Conservation (phyloP, 176 grass and related monocot genomes). For the Rhynchospora tenuis region DNA sequence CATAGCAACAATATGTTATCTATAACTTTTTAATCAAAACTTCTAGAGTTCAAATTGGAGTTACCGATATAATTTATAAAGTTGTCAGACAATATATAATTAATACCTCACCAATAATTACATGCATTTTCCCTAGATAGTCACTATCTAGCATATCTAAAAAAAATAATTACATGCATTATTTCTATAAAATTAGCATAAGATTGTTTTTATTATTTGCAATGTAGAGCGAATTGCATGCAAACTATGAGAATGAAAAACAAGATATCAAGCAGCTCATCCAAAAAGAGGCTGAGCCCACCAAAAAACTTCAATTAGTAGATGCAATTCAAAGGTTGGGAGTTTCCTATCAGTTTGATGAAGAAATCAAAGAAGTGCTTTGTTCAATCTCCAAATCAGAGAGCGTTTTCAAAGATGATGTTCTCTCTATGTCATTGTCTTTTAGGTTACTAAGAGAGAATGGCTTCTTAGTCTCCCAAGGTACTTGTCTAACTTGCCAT, state of each 20-base stretch:
- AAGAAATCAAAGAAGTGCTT: slow-evolving; percentile 29
- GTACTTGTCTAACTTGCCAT: slow-evolving; percentile 1
- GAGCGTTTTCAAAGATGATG: not conserved
- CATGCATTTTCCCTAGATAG: no score
- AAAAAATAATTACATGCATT: no score
- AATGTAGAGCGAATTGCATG: not conserved
- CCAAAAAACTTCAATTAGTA: slow-evolving; percentile 22
- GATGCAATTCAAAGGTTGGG: slow-evolving; percentile 40
- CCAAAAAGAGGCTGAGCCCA: not conserved
- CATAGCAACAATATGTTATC: no score
- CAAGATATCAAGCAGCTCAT: slow-evolving; percentile 13
- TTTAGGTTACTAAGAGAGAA: slow-evolving; percentile 48
- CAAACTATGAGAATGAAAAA: slow-evolving; percentile 22
- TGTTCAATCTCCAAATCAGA: slow-evolving; percentile 3
- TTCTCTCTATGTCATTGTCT: slow-evolving; percentile 13
- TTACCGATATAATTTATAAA: not conserved
- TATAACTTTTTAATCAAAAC: no score
- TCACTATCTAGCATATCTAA: no score
- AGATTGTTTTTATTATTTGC: not conserved
- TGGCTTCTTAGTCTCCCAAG: slow-evolving; percentile 22
- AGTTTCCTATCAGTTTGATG: slow-evolving; percentile 36
- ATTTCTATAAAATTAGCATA: not conserved
- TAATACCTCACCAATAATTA: not conserved
- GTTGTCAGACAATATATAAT: not conserved
- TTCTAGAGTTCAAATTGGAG: not conserved